Conservation (phyloP, 2,329 filamentous ascomycete genomes). For the Metarhizium rileyi region DNA sequence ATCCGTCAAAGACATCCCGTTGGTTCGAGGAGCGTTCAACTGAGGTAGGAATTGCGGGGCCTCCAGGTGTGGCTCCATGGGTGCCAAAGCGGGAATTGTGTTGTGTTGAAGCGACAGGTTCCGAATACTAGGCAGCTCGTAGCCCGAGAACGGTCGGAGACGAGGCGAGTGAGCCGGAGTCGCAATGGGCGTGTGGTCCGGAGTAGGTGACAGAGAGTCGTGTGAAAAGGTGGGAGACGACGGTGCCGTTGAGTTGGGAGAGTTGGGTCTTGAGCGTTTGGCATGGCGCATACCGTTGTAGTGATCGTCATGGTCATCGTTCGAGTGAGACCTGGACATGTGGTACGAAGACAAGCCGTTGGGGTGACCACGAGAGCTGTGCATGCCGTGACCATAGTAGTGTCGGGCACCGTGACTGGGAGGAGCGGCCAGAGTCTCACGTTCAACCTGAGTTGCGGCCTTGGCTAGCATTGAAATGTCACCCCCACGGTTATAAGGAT, state of each 20-base stretch:
- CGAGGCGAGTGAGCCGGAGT: constrained; percentile 93
- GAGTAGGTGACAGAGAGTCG: constrained; percentile 88
- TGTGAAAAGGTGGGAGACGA: constrained; percentile 95
- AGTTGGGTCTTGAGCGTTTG: constrained; percentile 88
- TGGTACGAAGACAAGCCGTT: constrained; percentile 80
- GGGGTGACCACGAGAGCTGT: constrained; percentile 50
- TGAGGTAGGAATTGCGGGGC: constrained; percentile 32
- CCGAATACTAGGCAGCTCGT: constrained; percentile 78
- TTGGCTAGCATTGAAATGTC: constrained; percentile 53
- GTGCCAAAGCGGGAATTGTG: constrained; percentile 45
- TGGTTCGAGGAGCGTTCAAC: constrained; percentile 39
- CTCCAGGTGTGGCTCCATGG: constrained; percentile 48
- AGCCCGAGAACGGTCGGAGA: constrained; percentile 67
- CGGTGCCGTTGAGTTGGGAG: constrained; percentile 88
- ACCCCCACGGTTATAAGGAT: constrained; percentile 38
- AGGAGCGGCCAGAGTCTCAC: constrained; percentile 38
- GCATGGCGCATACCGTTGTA: constrained; percentile 63
- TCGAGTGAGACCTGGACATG: constrained; percentile 82
- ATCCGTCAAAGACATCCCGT: constrained; percentile 75
- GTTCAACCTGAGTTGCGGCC: constrained; percentile 52
- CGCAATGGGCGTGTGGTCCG: constrained; percentile 95
- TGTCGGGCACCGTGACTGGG: constrained; percentile 36
- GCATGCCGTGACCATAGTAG: constrained; percentile 40
- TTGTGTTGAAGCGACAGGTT: constrained; percentile 45
- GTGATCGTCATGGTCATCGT: constrained; percentile 67